Evolutionary conservation across 371 early-diverging fungal genomes (phyloP).

Genomic region (Fennellomyces sp.): DNA sequence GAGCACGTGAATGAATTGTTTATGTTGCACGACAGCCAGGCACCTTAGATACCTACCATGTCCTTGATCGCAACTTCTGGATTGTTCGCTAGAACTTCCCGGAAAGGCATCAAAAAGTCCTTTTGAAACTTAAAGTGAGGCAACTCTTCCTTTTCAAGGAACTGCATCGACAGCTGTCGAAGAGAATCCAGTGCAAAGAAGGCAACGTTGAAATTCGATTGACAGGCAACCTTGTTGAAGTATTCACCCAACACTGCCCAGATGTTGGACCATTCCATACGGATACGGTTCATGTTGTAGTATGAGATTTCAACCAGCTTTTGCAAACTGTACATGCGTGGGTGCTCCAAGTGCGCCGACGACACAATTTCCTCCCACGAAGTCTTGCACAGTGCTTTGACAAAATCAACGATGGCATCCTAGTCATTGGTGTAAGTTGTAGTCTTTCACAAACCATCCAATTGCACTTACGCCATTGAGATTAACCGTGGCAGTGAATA

Average conservation of each 20-base stretch:
- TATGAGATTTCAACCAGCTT: constrained; percentile 93
- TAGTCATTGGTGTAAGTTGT: neutral
- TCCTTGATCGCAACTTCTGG: constrained; percentile 85
- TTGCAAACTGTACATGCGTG: constrained; percentile 89
- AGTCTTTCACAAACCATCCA: neutral
- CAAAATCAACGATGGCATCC: constrained; percentile 88
- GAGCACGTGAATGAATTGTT: neutral
- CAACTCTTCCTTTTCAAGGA: constrained; percentile 92
- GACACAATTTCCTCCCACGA: constrained; percentile 91
- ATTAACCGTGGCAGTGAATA: constrained; percentile 72
- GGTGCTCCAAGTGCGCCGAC: constrained; percentile 58
- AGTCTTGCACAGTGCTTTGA: constrained; percentile 80
- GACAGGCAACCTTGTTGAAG: constrained; percentile 88
- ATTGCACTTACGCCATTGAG: constrained; percentile 42
- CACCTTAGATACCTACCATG: constrained; percentile 58
- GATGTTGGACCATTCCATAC: constrained; percentile 95
- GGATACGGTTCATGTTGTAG: constrained; percentile 97
- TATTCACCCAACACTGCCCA: constrained; percentile 93
- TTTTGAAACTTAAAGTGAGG: constrained; percentile 96
- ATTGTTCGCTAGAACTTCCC: constrained; percentile 79
- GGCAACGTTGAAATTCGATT: constrained; percentile 84
- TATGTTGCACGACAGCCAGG: neutral
- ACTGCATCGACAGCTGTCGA: constrained; percentile 93
- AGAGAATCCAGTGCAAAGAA: constrained; percentile 93
- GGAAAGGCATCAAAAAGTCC: constrained; percentile 93